Base-by-base conservation (phyloP, 2,329 filamentous ascomycete genomes). In the Coccinonectria pachysandricola region DNA sequence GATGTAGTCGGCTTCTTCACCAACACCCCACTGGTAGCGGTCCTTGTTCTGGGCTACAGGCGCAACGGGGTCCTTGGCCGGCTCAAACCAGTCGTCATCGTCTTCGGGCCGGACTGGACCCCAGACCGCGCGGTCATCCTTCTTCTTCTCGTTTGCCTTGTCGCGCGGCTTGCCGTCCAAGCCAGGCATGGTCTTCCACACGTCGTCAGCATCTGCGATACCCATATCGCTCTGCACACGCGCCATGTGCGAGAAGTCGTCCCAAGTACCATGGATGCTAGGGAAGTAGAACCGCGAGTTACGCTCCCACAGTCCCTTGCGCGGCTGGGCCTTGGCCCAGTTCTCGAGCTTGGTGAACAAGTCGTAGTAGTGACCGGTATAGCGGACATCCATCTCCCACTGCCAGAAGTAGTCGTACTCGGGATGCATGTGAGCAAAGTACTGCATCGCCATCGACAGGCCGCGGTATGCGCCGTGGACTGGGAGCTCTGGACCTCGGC, bases 391-490 rank as follows among this genome's bases (percentile, higher is more conserved):
- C 78, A 93, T 88, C 54, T 94, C 86, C 83, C 86, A 92, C 40
- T 93, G 83, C 86, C 86, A 94, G 54, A 86, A 85, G 57, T 76
- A 83, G 24, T 92, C 84, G 48, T 87, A 94, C 52, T 93, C 86
- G 1, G 83, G 81, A 53, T 94, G 86, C 44, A 75, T 71, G 47
- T 87, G 76, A 5, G 87, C 83, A 51, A 96, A 96, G 54, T 88
- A 82, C 48, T 95, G 87, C 62, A 96, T 77, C 0, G 87, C 85
- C 84, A 96, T 93, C 45, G 86, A 85, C 7, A 91, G 73, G 28
- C 84, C 87, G 27, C 91, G 80, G 57, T 96, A 96, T 7, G 92
- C 85, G 11, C 87, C 87, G 51, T 96, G 87, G 1, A 94, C 75
- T 2, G 83, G 81, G 30, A 92, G 66, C 26, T 80, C 66, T 1